Evolutionary conservation across 2,329 filamentous ascomycete species (phyloP).

Genomic region (Penicillium decumbens): DNA sequence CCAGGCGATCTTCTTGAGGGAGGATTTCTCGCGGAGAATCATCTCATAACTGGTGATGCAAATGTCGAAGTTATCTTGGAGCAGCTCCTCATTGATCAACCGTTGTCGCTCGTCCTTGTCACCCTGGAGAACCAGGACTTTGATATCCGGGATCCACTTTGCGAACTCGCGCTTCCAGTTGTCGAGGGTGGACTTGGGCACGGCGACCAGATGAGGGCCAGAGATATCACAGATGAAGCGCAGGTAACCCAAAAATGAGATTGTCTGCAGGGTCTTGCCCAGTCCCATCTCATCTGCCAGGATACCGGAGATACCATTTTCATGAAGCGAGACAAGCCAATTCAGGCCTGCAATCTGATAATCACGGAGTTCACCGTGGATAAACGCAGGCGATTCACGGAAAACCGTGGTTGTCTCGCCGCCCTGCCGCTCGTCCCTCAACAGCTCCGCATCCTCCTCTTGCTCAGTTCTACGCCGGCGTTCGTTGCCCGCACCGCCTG

Average conservation of each 20-base stretch:
- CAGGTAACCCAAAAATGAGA: conserved; percentile 91
- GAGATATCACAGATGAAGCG: conserved; percentile 84
- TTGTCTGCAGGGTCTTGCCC: conserved; percentile 95
- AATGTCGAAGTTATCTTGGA: conserved; percentile 93
- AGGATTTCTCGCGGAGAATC: conserved; percentile 90
- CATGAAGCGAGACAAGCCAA: conserved; percentile 95
- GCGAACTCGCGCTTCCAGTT: conserved; percentile 97
- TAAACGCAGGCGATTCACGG: conserved; percentile 85
- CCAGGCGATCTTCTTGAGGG: conserved; percentile 97
- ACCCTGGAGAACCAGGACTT: conserved; percentile 88
- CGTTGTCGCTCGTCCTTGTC: conserved; percentile 87
- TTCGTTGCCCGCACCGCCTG: conserved; percentile 76
- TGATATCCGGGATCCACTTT: conserved; percentile 91
- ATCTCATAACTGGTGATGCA: conserved; percentile 99
- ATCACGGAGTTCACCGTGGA: conserved; percentile 86
- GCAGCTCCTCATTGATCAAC: conserved; percentile 84
- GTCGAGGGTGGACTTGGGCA: conserved; percentile 95
- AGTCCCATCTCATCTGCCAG: conserved; percentile 98
- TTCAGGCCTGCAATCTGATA: conserved; percentile 95
- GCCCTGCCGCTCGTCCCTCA: conserved; percentile 82
- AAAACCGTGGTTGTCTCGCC: conserved; percentile 85
- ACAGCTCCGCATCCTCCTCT: conserved; percentile 88
- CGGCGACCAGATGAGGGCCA: conserved; percentile 84
- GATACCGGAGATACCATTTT: conserved; percentile 98
- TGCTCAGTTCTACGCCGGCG: conserved; percentile 86